Conservation (phyloP, 257 asterid genomes). For the Ligustrum vulgare region DNA sequence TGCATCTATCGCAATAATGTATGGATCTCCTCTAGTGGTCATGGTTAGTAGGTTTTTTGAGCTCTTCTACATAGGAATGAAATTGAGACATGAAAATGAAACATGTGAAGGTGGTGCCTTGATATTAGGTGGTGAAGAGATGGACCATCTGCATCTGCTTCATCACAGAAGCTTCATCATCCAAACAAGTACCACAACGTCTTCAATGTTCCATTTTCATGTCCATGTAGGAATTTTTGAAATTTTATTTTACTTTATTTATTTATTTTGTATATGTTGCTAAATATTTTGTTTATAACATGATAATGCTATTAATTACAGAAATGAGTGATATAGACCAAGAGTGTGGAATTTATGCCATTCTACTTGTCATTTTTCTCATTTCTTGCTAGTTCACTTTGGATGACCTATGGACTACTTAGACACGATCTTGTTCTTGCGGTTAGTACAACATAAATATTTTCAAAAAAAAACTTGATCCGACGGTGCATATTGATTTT, state of each 20-base stretch:
- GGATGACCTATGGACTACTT: constrained; percentile 78
- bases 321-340: constrained; percentile 72
- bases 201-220: too few relatives aligned
- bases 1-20: constrained; percentile 77
- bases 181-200: too few relatives aligned
- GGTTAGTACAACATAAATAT: constrained; percentile 36
- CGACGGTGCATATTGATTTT: neutral
- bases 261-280: too few relatives aligned
- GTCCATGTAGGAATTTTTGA: too few relatives aligned
- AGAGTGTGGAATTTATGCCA: constrained; percentile 89
- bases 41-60: constrained; percentile 46
- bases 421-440: constrained; percentile 74
- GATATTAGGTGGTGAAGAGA: too few relatives aligned
- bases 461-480: neutral
- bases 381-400: constrained; percentile 64
- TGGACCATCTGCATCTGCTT: too few relatives aligned
- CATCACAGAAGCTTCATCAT: too few relatives aligned
- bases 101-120: too few relatives aligned
- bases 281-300: too few relatives aligned
- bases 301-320: constrained; percentile 21
- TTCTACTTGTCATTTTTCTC: constrained; percentile 80
- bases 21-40: constrained; percentile 69
- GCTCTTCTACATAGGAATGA: too few relatives aligned
- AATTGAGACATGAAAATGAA: too few relatives aligned
- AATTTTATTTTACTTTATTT: too few relatives aligned